A percentile compares a stretch with the other conserved stretches of the same genome.
Evolutionary conservation across 331 rosid species (phyloP).

Genomic region (Erythrophleum ivorense): DNA sequence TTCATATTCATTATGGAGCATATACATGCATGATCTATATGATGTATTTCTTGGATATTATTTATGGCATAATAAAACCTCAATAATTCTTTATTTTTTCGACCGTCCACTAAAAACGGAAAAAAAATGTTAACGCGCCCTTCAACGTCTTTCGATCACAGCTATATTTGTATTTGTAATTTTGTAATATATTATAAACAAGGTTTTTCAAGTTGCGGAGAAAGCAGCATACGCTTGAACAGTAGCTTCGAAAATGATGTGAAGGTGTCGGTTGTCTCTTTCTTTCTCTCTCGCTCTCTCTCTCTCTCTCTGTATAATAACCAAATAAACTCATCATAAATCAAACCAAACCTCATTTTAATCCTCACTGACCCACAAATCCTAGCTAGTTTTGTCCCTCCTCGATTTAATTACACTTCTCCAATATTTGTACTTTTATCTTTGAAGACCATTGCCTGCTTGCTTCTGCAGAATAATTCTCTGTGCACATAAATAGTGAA

Average conservation of each 20-base stretch:
- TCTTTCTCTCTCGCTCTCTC: not conserved
- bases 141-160: not conserved
- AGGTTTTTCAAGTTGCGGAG: not conserved
- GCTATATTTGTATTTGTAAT: not conserved
- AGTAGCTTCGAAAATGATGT: slow-evolving; percentile 38
- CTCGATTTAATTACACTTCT: not conserved
- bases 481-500: not conserved
- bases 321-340: not conserved
- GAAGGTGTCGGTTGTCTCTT: slow-evolving; percentile 40
- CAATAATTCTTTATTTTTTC: not conserved
- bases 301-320: not conserved
- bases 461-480: slow-evolving; percentile 5
- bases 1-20: not conserved
- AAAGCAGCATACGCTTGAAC: slow-evolving; percentile 36
- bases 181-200: not conserved
- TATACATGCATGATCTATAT: not conserved
- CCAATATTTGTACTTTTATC: not conserved
- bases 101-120: not conserved
- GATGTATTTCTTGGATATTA: not conserved
- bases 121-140: not conserved
- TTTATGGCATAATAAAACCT: not conserved
- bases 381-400: too few species aligned
- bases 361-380: not conserved
- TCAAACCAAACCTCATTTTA: not conserved
- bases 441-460: slow-evolving; percentile 4